Evolutionary conservation across 2,329 filamentous ascomycete genomes (phyloP), one percentile per base, ranked within the genome.

Genomic region (Exophiala sp.): DNA sequence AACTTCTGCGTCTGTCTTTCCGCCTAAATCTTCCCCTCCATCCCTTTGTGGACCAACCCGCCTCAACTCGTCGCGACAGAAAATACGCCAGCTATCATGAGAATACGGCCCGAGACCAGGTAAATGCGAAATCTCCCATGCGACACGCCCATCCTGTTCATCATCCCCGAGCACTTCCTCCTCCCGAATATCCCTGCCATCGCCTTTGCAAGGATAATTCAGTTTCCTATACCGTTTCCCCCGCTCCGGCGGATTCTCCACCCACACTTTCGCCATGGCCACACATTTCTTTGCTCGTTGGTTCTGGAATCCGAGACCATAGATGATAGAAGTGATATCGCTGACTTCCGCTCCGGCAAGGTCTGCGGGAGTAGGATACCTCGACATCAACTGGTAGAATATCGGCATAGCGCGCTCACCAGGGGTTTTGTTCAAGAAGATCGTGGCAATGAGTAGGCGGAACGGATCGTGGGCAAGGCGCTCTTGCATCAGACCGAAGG

Each of bases 11-110:
- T 16, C 11, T 37, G 6, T 19, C 29, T 13, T 7, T 27, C 6
- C 10, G 10, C 6, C 24, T 58, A 60, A 69, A 57, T 58, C 78
- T 64, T 60, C 72, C 1, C 85, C 85, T 60, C 81, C 82, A 79
- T 83, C 88, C 56, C 83, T 79, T 8, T 69, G 65, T 1, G 83
- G 11, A 1, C 14, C 80, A 14, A 82, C 66, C 0, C 81, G 83
- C 6, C 89, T 77, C 19, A 95, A 66, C 24, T 77, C 73, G 64
- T 96, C 90, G 1, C 90, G 80, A 65, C 88, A 95, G 67, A 96
- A 96, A 56, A 96, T 95, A 2, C 90, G 81, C 86, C 88, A 96
- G 63, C 85, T 90, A 66, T 96, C 90, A 42, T 91, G 73, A 0
- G 88, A 86, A 66, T 96, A 96, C 1, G 81, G 75, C 13, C 89